Base-by-base conservation (phyloP, 805 yeast species). In the Komagataella ulmi region DNA sequence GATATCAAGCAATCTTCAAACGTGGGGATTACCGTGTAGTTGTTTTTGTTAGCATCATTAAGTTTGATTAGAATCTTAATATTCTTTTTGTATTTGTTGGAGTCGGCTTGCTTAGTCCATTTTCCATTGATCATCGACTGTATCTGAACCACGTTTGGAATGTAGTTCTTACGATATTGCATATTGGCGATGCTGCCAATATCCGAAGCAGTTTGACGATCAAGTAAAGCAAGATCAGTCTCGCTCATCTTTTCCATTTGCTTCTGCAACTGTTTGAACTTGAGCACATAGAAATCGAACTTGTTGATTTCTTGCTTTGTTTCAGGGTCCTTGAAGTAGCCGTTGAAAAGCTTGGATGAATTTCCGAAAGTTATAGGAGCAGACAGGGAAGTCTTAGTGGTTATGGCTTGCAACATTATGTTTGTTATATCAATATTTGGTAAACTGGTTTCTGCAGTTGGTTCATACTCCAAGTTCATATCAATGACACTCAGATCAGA, bases 1-100 rank as follows among this genome's bases (percentile, higher is more conserved):
- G 82, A 75, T n/a, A 81, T 68, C 52, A 78, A 64, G 62, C 88
- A 83, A 49, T 73, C 75, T 57, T 82, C 86, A 61, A 82, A 83
- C 51, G 73, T 73, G 1, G 88, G 88, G 17, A 79, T 61, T 51
- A 83, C 61, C 1, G 81, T 79, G 49, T 76, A 30, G 40, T 30
- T 30, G 14, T 10, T 30, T 10, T 30, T 30, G 40, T 30, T 30
- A 30, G 40, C 14, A 30, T 14, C 40, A 10, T 30, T 10, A 8
- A 30, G 40, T 14, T 30, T 30, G 14, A 30, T 30, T 10, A 30
- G 5, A 6, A 30, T 30, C 8, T 30, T 30, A 30, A 30, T 30
- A 14, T 30, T 30, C 40, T 30, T 30, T 14, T 30, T 30, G n/a
- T 30, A 30, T 5, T 30, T 30, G 40, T 10, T 30, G 14, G 40